A percentile compares a stretch with the other conserved stretches of the same genome.
Conservation (phyloP, 169 alveolate genomes). For the Plasmodium knowlesi region DNA sequence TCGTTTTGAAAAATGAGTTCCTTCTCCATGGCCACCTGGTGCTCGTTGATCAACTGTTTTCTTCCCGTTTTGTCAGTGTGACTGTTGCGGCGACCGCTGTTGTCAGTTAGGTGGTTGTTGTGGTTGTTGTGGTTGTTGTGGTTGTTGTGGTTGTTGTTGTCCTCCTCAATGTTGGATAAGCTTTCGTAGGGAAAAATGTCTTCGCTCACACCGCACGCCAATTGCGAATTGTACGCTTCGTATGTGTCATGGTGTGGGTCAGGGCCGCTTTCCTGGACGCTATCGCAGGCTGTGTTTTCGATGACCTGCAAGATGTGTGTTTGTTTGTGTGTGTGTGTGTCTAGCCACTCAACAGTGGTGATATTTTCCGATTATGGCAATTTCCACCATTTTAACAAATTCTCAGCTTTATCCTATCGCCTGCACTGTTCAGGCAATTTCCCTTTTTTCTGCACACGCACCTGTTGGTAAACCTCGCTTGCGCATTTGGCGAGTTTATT, state of each 20-base stretch:
- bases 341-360: neutral
- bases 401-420: neutral
- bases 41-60: neutral
- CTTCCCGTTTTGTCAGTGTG: neutral
- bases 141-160: neutral
- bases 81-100: neutral
- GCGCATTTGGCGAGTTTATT: neutral
- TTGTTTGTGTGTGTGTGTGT: neutral
- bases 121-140: neutral
- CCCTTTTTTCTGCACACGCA: neutral
- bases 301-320: neutral
- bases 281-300: constrained; percentile 36
- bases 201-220: neutral
- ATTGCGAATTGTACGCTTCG: constrained; percentile 6
- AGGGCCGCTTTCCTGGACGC: constrained; percentile 3
- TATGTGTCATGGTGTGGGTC: constrained; percentile 15
- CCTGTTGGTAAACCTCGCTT: neutral
- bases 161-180: constrained; percentile 5
- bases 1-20: constrained; percentile 54
- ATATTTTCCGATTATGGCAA: neutral
- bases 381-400: neutral
- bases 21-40: constrained; percentile 2
- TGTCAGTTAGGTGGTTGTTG: neutral
- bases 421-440: constrained; percentile 34
- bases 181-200: constrained; percentile 34